Conservation (phyloP, 768 basidiomycete species). For the Russula ochroleuca region DNA sequence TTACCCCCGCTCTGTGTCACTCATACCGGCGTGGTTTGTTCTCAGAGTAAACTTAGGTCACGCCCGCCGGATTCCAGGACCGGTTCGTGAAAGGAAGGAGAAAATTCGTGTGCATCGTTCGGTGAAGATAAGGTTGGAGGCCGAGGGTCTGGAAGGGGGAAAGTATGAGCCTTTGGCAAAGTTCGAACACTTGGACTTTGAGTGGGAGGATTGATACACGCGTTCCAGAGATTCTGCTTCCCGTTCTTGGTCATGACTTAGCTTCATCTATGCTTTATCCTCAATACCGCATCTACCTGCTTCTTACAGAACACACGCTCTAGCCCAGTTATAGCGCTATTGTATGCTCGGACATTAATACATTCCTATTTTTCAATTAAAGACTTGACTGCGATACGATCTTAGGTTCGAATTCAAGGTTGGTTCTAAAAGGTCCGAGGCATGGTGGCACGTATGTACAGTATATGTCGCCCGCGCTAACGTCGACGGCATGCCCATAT, state of each 20-base stretch:
- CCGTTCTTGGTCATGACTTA: background rate
- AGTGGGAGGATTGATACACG: conserved; percentile 29
- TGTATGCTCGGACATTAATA: no score
- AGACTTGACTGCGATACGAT: no score
- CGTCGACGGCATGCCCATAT: no score
- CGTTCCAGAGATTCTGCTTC: background rate
- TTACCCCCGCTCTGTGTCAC: background rate
- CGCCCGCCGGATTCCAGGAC: conserved; percentile 2
- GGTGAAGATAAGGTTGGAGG: conserved; percentile 16
- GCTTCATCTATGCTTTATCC: background rate
- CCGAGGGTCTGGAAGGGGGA: conserved; percentile 29
- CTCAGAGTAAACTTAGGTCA: conserved; percentile 8
- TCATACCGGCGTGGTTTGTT: background rate
- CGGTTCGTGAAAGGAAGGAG: background rate
- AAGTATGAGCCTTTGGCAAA: conserved; percentile 35
- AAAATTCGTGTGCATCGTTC: conserved; percentile 11
- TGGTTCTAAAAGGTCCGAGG: no score
- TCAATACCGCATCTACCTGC: background rate
- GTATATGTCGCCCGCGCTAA: no score
- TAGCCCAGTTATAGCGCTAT: no score
- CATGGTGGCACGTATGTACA: no score
- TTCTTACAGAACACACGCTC: no score
- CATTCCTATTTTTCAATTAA: no score
- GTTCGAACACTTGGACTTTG: conserved; percentile 24
- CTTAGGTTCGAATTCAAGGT: no score